Percentiles rank a stretch among this genome's conserved stretches.
Evolutionary conservation across 495 filamentous ascomycete species (phyloP).

Genomic region (Clohesyomyces aquaticus): DNA sequence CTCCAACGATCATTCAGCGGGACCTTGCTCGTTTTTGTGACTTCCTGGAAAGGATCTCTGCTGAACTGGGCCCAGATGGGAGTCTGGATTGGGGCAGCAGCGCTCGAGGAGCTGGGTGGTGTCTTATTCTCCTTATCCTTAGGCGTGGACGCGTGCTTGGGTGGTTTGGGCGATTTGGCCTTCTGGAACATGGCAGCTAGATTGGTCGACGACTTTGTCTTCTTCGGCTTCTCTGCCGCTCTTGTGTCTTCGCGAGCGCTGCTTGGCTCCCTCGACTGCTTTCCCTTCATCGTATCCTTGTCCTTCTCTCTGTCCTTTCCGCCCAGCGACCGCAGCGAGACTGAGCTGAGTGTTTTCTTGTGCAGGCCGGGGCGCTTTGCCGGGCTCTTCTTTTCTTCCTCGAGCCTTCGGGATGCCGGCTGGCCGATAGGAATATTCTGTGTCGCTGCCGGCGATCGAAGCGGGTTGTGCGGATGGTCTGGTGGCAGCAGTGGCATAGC

Average conservation of each 20-base stretch:
- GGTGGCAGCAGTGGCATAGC: slow-evolving; percentile 35
- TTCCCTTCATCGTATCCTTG: slow-evolving; percentile 54
- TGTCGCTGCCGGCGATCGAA: slow-evolving; percentile 28
- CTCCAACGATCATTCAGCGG: slow-evolving; percentile 49
- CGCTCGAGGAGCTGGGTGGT: slow-evolving; percentile 58
- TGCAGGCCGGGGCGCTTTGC: slow-evolving; percentile 51
- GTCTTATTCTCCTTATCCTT: slow-evolving; percentile 77
- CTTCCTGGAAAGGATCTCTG: slow-evolving; percentile 52
- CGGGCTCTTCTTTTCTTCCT: slow-evolving; percentile 40
- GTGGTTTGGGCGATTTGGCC: slow-evolving; percentile 63
- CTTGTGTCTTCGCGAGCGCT: slow-evolving; percentile 45
- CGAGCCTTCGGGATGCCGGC: slow-evolving; percentile 43
- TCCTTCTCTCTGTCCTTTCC: slow-evolving; percentile 57
- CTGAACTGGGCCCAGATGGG: slow-evolving; percentile 80
- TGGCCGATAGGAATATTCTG: slow-evolving; percentile 26
- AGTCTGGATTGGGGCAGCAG: slow-evolving; percentile 55
- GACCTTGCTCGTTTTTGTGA: slow-evolving; percentile 45
- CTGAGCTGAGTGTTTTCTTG: slow-evolving; percentile 69
- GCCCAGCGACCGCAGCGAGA: slow-evolving; percentile 65
- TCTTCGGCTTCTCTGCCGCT: slow-evolving; percentile 65
- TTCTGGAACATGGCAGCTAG: slow-evolving; percentile 66
- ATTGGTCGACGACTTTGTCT: slow-evolving; percentile 82
- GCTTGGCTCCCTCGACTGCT: slow-evolving; percentile 39
- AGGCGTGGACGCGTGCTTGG: slow-evolving; percentile 52
- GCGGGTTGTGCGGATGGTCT: slow-evolving; percentile 37